These are phyloP conservation scores for Picea glauca DNA, from an alignment of 75 land plant genomes.

Conservation along the genomic window DNA sequence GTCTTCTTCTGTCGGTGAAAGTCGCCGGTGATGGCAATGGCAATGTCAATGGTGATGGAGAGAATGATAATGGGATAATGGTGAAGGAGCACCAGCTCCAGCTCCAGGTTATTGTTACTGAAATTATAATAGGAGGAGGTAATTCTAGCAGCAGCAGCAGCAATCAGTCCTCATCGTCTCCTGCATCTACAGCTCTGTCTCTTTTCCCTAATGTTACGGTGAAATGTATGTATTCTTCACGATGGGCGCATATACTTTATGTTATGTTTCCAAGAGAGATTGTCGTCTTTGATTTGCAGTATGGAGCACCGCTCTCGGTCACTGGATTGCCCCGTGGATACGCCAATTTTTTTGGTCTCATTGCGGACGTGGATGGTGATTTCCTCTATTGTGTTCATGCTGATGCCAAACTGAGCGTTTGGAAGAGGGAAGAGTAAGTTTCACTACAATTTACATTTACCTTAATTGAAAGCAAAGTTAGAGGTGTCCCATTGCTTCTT, in stretches of 20 bases:
- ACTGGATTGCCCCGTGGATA: conserved; percentile 71
- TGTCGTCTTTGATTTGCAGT: conserved; percentile 81
- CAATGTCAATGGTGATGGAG: conserved; percentile 16
- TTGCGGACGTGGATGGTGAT: conserved; percentile 65
- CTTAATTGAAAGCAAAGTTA: background rate
- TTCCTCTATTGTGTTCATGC: conserved; percentile 86
- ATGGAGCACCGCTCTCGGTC: conserved; percentile 56
- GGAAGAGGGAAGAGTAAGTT: conserved; percentile 83
- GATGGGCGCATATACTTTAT: conserved; percentile 61
- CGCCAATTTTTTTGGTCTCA: conserved; percentile 66
- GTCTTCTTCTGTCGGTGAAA: conserved; percentile 63
- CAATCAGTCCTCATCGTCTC: conserved; percentile 14
- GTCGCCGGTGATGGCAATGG: conserved; percentile 23
- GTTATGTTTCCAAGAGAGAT: conserved; percentile 80
- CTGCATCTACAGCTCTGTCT: conserved; percentile 51
- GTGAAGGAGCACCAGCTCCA: conserved; percentile 49
- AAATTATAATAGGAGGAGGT: conserved; percentile 43
- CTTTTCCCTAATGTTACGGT: conserved; percentile 41
- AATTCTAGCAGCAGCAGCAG: conserved; percentile 4
- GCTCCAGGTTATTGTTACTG: conserved; percentile 16
- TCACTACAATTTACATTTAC: background rate
- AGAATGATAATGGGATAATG: conserved; percentile 25
- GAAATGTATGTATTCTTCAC: conserved; percentile 66
- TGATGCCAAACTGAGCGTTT: conserved; percentile 82
- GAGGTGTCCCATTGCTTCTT: background rate